Evolutionary conservation across 805 yeast species (phyloP).

Genomic region (Zygotorulaspora danielsina): DNA sequence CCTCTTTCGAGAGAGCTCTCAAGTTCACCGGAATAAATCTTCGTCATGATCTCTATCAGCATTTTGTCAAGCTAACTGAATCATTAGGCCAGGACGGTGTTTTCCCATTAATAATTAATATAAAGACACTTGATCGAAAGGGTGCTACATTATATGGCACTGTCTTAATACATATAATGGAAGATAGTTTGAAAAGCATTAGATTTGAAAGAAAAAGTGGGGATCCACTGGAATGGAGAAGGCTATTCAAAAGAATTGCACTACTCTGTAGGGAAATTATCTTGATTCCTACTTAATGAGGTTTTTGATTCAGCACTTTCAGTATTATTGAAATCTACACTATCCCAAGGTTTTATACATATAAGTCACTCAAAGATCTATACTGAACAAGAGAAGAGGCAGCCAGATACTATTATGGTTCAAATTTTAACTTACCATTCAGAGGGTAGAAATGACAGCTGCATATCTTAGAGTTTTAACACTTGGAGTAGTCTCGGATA

Average conservation of each 20-base stretch:
- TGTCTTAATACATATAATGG: slow-evolving; percentile 41
- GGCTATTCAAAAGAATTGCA: slow-evolving; percentile 55
- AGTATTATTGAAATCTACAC: no score
- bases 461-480: no score
- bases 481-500: no score
- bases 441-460: no score
- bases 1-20: slow-evolving; percentile 32
- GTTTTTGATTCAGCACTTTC: no score
- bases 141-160: slow-evolving; percentile 45
- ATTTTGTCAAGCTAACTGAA: slow-evolving; percentile 17
- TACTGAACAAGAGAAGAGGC: no score
- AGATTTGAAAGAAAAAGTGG: slow-evolving; percentile 55
- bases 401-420: no score
- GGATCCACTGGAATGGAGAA: slow-evolving; percentile 73
- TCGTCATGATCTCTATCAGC: slow-evolving; percentile 21
- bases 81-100: slow-evolving; percentile 22
- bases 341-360: no score
- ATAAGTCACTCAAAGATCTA: no score
- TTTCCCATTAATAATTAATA: slow-evolving; percentile 38
- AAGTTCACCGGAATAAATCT: slow-evolving; percentile 23
- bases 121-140: slow-evolving; percentile 43
- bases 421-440: no score
- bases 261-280: slow-evolving; percentile 55
- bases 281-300: slow-evolving; percentile 38
- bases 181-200: slow-evolving; percentile 43